A percentile compares a stretch with the other conserved stretches of the same genome.
phyloP scores from a whole-genome alignment of 2,329 filamentous ascomycete species.

The Aulographum hederae region DNA sequence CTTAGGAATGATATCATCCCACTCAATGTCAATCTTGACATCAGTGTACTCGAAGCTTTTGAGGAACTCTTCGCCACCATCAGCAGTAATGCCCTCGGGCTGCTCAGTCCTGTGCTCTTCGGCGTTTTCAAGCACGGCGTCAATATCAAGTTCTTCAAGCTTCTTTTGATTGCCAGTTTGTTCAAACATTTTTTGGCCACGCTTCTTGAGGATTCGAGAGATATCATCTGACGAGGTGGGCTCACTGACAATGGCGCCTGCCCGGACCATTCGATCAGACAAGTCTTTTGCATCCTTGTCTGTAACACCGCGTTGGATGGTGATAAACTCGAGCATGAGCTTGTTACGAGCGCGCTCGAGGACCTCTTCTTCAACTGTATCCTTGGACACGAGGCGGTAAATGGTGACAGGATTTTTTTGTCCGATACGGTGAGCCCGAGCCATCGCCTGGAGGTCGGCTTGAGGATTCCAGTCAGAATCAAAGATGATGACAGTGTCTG shows the following conservation, averaged over 20 bases:
- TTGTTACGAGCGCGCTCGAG: constrained; percentile 94
- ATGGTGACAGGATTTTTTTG: constrained; percentile 94
- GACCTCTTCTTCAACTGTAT: constrained; percentile 96
- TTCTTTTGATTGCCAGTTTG: constrained; percentile 93
- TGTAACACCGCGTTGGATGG: constrained; percentile 90
- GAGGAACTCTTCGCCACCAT: constrained; percentile 93
- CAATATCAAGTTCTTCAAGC: constrained; percentile 91
- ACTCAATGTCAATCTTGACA: constrained; percentile 89
- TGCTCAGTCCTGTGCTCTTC: constrained; percentile 95
- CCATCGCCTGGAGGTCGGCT: constrained; percentile 96
- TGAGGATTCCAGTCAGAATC: constrained; percentile 99
- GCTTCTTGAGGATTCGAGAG: constrained; percentile 86
- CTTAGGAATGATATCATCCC: constrained; percentile 96
- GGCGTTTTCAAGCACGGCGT: constrained; percentile 89
- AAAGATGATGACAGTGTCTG: constrained; percentile 93
- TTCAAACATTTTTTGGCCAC: constrained; percentile 98
- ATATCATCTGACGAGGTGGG: constrained; percentile 89
- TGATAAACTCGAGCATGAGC: constrained; percentile 90
- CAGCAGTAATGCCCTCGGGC: constrained; percentile 82
- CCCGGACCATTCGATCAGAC: constrained; percentile 55
- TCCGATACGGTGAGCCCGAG: constrained; percentile 90
- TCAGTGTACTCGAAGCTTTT: constrained; percentile 82
- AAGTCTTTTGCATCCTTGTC: constrained; percentile 39
- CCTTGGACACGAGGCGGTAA: constrained; percentile 90
- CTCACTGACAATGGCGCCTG: constrained; percentile 33